A percentile compares a stretch with the other conserved stretches of the same genome.
These are phyloP conservation scores for Dictyostelium brefeldianum DNA, from an alignment of 78 protist genomes.

Conservation along the genomic window DNA sequence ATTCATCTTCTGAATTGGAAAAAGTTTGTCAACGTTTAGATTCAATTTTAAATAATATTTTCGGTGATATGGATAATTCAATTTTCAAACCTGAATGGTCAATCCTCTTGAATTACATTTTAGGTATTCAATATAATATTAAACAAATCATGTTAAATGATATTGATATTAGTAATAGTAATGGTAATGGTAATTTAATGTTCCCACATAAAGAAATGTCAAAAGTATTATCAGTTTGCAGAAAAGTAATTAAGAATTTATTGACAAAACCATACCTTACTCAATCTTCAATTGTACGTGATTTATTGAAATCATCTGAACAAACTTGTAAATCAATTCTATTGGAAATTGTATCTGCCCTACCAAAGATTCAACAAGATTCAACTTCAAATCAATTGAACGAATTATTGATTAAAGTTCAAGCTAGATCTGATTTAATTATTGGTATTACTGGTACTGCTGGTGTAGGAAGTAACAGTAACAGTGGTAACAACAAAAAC, in stretches of 20 bases:
- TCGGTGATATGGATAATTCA: constrained; percentile 9
- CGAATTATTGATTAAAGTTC: background rate
- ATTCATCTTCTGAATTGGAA: constrained; percentile 31
- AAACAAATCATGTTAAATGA: constrained; percentile 74
- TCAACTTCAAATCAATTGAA: background rate
- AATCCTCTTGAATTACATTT: constrained; percentile 29
- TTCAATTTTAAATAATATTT: constrained; percentile 43
- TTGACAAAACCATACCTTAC: constrained; percentile 35
- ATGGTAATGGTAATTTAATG: background rate
- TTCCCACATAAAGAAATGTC: constrained; percentile 69
- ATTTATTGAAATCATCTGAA: constrained; percentile 26
- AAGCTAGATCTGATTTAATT: constrained; percentile 9
- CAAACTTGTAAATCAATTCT: constrained; percentile 15
- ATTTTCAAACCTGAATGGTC: constrained; percentile 64
- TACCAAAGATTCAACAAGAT: constrained; percentile 40
- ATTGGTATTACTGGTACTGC: background rate
- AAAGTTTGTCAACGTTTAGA: constrained; percentile 39
- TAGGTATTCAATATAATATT: constrained; percentile 60
- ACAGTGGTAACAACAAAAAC: background rate
- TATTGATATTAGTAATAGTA: background rate
- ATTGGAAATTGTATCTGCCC: background rate
- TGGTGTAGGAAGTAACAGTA: background rate
- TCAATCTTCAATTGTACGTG: constrained; percentile 33
- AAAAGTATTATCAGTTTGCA: constrained; percentile 29
- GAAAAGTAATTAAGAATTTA: constrained; percentile 68